Evolutionary conservation across 2,329 filamentous ascomycete species (phyloP).

Genomic region (Beauveria bassiana): DNA sequence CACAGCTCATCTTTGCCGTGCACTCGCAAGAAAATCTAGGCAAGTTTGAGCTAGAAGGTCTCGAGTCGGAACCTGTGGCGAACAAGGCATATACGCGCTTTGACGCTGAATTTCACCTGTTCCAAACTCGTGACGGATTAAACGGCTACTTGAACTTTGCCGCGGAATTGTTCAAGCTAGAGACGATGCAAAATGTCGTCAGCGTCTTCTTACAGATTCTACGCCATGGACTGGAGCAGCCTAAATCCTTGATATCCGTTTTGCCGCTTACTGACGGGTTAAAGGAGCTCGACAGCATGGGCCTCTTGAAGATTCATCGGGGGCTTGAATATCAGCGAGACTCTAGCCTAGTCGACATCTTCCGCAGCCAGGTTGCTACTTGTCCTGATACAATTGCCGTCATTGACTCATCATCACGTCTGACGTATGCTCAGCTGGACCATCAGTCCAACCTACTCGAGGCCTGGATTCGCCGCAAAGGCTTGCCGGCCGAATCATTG

Average conservation of each 20-base stretch:
- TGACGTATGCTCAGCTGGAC: slow-evolving; percentile 20
- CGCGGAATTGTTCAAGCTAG: background rate
- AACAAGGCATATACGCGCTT: background rate
- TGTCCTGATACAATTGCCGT: slow-evolving; percentile 14
- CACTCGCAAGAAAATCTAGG: slow-evolving; percentile 9
- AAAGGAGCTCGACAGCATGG: background rate
- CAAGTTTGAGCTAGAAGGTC: background rate
- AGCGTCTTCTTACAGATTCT: background rate
- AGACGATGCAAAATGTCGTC: background rate
- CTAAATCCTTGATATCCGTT: background rate
- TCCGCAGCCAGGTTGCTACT: slow-evolving; percentile 14
- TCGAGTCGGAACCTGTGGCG: background rate
- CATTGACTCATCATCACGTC: slow-evolving; percentile 7
- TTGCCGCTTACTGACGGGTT: slow-evolving; percentile 1
- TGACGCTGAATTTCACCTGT: slow-evolving; percentile 3
- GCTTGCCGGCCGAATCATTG: slow-evolving; percentile 13
- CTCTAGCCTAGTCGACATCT: slow-evolving; percentile 17
- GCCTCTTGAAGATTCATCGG: background rate
- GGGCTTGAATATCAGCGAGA: slow-evolving; percentile 14
- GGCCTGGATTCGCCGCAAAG: slow-evolving; percentile 12
- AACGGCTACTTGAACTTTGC: background rate
- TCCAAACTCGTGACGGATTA: background rate
- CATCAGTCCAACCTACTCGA: slow-evolving; percentile 15
- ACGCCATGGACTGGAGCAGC: background rate
- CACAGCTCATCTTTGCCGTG: slow-evolving; percentile 12